Conservation (phyloP, 2,329 filamentous ascomycete genomes). For the Hypoxylon sp. region DNA sequence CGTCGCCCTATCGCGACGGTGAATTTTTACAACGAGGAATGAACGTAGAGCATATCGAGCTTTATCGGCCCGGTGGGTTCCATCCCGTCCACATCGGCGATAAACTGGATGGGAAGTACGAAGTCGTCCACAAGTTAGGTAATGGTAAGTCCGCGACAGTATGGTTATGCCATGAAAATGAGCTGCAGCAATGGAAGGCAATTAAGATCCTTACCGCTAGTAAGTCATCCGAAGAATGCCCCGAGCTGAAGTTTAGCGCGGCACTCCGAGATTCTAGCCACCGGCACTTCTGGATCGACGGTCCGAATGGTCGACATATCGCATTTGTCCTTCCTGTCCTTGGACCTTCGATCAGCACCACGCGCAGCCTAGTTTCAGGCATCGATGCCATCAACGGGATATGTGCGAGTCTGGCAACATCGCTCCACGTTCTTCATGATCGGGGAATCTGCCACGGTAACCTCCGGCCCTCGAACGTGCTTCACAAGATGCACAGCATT, state of each 20-base stretch:
- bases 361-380: slow-evolving; percentile 4
- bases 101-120: slow-evolving; percentile 19
- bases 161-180: slow-evolving; percentile 32
- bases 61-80: slow-evolving; percentile 29
- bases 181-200: slow-evolving; percentile 24
- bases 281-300: slow-evolving; percentile 29
- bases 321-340: slow-evolving; percentile 30
- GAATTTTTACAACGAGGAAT: too few relatives aligned
- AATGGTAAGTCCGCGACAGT: slow-evolving; percentile 25
- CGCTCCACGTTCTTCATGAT: slow-evolving; percentile 17
- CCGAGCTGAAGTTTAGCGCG: neutral
- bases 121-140: slow-evolving; percentile 36
- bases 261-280: slow-evolving; percentile 11
- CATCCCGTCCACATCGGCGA: slow-evolving; percentile 33
- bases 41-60: slow-evolving; percentile 24
- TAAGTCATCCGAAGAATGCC: too few relatives aligned
- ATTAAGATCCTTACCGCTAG: slow-evolving; percentile 33
- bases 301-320: slow-evolving; percentile 34
- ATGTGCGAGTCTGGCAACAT: slow-evolving; percentile 14
- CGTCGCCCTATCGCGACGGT: too few relatives aligned
- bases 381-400: neutral
- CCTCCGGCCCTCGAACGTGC: slow-evolving; percentile 20
- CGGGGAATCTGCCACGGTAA: slow-evolving; percentile 30
- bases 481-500: slow-evolving; percentile 24
- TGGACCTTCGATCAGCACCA: slow-evolving; percentile 6